Conservation (phyloP, 2,329 filamentous ascomycete species). For the Hypoxylon sp. region DNA sequence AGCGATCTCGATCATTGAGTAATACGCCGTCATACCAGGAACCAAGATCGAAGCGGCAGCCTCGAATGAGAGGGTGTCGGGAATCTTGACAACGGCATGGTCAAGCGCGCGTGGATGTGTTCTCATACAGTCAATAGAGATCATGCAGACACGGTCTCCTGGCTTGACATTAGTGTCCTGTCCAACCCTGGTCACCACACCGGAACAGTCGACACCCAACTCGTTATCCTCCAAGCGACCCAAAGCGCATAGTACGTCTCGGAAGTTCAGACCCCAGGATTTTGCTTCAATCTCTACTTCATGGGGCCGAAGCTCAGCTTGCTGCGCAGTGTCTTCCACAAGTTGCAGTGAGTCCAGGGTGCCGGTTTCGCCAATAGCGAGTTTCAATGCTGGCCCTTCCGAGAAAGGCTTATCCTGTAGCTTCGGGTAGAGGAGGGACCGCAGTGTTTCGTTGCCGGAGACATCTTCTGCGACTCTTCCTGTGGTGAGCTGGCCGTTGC, state of each 20-base stretch:
- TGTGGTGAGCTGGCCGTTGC: slow-evolving; percentile 34
- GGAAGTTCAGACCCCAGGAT: slow-evolving; percentile 36
- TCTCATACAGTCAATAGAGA: slow-evolving; percentile 33
- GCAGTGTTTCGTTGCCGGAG: slow-evolving; percentile 31
- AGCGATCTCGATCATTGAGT: slow-evolving; percentile 30
- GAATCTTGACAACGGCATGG: slow-evolving; percentile 33
- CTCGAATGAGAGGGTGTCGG: slow-evolving; percentile 32
- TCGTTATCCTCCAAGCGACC: slow-evolving; percentile 33
- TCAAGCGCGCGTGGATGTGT: slow-evolving; percentile 31
- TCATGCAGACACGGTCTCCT: slow-evolving; percentile 33
- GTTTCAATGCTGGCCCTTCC: slow-evolving; percentile 42
- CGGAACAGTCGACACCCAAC: slow-evolving; percentile 37
- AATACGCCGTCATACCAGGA: slow-evolving; percentile 37
- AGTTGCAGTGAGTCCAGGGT: slow-evolving; percentile 30
- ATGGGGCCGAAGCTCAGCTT: slow-evolving; percentile 26
- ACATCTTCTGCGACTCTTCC: slow-evolving; percentile 33
- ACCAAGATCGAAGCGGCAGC: slow-evolving; percentile 24
- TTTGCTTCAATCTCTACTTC: slow-evolving; percentile 41
- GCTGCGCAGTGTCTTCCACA: slow-evolving; percentile 30
- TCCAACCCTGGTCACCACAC: slow-evolving; percentile 36
- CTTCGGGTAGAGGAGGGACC: slow-evolving; percentile 28
- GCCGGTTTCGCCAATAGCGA: slow-evolving; percentile 42
- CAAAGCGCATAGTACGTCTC: slow-evolving; percentile 34
- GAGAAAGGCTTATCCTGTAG: slow-evolving; percentile 35
- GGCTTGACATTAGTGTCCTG: slow-evolving; percentile 18